Base-by-base conservation (phyloP, 768 basidiomycete genomes). In the Naganishia onofrii region DNA sequence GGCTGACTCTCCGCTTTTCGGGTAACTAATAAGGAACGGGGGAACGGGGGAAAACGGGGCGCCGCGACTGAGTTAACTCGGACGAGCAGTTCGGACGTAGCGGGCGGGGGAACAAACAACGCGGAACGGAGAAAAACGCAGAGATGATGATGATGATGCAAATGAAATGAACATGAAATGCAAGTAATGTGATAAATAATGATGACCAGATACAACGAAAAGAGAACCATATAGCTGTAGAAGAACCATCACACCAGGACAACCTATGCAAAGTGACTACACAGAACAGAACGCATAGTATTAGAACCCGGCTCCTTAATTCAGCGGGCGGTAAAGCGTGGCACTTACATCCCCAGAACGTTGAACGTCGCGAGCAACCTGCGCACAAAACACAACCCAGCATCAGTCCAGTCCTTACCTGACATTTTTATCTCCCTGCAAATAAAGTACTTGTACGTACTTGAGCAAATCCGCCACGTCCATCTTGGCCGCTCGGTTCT, bases 401-500 rank as follows among this genome's bases (percentile, higher is more conserved):
- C 15, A n/a, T 8, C 28, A 42, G 53, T 21, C 56, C 28, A 26
- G 10, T 32, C 54, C 55, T 51, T 42, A 42, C 42, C 42, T 42
- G 13, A 8, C 8, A 8, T 8, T 15, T 17, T 42, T 42, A 15
- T 42, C 42, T 23, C 48, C n/a, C 15, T 8, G n/a, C 15, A 51
- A 17, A 42, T 7, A 15, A 70, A 72, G 34, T 2, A 17, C 12
- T 29, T 7, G 17, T 34, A 82, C 88, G 66, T 76, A 92, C 92
- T 90, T 93, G 44, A 97, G 83, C 28, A 97, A 84, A 78, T 95
- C 94, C 73, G 95, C 90, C 13, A 96, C 85, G 69, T 89, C 87
- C 93, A 98, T 94, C 81, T 97, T 97, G 1, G 92, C 87, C 0
- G 91, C 92, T 54, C 94, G 86, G 63, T 85, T 87, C 64, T 94